phyloP scores from a whole-genome alignment of 2,329 filamentous ascomycete genomes.

The Fusarium pininemorale region DNA sequence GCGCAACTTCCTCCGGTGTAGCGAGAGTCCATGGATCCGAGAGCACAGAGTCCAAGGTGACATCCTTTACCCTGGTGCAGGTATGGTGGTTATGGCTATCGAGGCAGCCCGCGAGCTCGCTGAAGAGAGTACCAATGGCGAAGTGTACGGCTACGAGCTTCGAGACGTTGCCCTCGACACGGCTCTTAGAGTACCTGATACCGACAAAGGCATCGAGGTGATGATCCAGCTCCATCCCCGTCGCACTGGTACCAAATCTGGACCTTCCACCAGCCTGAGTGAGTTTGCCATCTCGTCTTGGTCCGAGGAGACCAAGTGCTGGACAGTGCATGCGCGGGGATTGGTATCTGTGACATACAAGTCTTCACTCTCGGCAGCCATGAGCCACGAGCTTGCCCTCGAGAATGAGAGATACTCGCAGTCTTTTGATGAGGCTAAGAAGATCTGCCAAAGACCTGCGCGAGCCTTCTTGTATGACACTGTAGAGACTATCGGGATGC shows the following conservation, averaged over 20 bases:
- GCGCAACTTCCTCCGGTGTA: slow-evolving; percentile 46
- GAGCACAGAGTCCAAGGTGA: slow-evolving; percentile 53
- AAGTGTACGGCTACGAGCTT: background rate
- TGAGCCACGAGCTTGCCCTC: background rate
- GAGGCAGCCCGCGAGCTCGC: slow-evolving; percentile 3
- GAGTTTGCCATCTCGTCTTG: background rate
- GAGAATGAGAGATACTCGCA: background rate
- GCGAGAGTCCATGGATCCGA: slow-evolving; percentile 52
- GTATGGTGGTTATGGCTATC: slow-evolving; percentile 45
- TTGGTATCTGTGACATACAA: background rate
- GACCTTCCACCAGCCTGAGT: background rate
- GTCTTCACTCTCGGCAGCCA: background rate
- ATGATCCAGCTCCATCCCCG: background rate
- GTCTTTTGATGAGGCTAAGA: background rate
- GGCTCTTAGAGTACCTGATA: background rate
- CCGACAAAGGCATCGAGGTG: background rate
- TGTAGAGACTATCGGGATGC: background rate
- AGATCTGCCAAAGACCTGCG: background rate
- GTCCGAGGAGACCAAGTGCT: background rate
- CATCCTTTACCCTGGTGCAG: slow-evolving; percentile 54
- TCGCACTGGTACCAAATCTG: background rate
- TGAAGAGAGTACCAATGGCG: background rate
- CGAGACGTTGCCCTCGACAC: background rate
- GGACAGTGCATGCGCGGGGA: background rate
- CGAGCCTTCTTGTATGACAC: background rate